Conservation (phyloP, 2,329 filamentous ascomycete species). For the Tolypocladium capitatum region DNA sequence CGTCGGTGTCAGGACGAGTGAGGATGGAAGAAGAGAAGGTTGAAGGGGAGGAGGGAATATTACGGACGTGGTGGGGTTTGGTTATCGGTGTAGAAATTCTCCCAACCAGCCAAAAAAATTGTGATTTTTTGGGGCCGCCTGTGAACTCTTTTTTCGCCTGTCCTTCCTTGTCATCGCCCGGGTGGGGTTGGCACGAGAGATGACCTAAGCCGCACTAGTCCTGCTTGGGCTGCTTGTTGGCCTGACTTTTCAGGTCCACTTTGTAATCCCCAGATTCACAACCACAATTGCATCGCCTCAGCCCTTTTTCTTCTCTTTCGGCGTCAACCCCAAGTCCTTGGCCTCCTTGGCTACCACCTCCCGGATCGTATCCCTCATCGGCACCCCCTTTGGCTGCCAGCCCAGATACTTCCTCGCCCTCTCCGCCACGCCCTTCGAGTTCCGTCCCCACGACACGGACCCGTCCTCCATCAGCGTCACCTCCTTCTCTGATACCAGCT, state of each 20-base stretch:
- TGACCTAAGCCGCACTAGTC: background rate
- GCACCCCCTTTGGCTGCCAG: constrained; percentile 25
- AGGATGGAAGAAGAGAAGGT: constrained; percentile 12
- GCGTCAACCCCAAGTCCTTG: constrained; percentile 19
- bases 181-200: background rate
- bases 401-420: constrained; percentile 32
- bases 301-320: constrained; percentile 12
- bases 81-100: constrained; percentile 24
- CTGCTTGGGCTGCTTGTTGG: background rate
- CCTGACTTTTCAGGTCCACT: background rate
- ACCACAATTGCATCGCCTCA: background rate
- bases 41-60: constrained; percentile 10
- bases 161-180: constrained; percentile 5
- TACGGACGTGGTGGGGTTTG: constrained; percentile 22
- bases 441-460: constrained; percentile 21
- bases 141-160: constrained; percentile 16
- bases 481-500: constrained; percentile 15
- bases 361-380: constrained; percentile 25
- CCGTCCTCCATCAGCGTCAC: constrained; percentile 13
- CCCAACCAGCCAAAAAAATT: constrained; percentile 18
- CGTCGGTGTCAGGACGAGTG: constrained; percentile 6
- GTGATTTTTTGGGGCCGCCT: constrained; percentile 17
- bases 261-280: too few species aligned
- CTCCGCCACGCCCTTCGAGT: constrained; percentile 29
- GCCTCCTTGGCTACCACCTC: constrained; percentile 25